These are phyloP conservation scores for Nematocida ausubeli DNA, from an alignment of 371 early-diverging fungal species.

Conservation along the genomic window DNA sequence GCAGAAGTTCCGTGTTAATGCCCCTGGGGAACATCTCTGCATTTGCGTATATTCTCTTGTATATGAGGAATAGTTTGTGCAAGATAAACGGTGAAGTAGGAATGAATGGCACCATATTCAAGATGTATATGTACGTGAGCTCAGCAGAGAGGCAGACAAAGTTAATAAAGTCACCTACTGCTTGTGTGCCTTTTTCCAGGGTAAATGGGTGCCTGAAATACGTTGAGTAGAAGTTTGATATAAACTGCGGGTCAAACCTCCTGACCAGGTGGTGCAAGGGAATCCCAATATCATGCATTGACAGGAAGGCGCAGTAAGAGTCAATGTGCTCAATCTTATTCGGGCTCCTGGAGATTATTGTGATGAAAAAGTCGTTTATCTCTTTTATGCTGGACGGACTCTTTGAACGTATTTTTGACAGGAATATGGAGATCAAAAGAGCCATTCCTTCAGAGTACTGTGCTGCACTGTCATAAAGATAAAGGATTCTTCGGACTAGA, in stretches of 20 bases:
- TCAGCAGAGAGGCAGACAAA: constrained; percentile 50
- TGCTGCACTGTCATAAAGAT: constrained; percentile 48
- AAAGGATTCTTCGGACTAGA: constrained; percentile 41
- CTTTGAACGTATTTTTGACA: constrained; percentile 39
- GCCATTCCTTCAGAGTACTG: constrained; percentile 49
- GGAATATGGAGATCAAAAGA: constrained; percentile 34
- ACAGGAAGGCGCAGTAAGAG: constrained; percentile 43
- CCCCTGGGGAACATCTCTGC: constrained; percentile 41
- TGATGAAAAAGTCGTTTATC: constrained; percentile 42
- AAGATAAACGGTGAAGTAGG: constrained; percentile 49
- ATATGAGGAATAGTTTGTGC: constrained; percentile 52
- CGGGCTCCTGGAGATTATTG: constrained; percentile 35
- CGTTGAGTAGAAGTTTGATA: constrained; percentile 52
- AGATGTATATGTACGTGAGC: constrained; percentile 50
- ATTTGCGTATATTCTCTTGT: constrained; percentile 54
- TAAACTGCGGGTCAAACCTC: constrained; percentile 55
- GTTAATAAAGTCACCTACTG: constrained; percentile 56
- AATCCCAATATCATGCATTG: constrained; percentile 48
- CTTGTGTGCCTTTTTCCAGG: constrained; percentile 55
- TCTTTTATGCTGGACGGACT: constrained; percentile 16
- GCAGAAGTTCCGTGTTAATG: constrained; percentile 42
- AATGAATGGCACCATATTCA: constrained; percentile 57
- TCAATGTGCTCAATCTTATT: constrained; percentile 57
- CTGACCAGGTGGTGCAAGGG: constrained; percentile 50
- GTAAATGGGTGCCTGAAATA: constrained; percentile 56